These are phyloP conservation scores for Acrocalymma vagum DNA, from an alignment of 2,329 filamentous ascomycete genomes.

Conservation along the genomic window DNA sequence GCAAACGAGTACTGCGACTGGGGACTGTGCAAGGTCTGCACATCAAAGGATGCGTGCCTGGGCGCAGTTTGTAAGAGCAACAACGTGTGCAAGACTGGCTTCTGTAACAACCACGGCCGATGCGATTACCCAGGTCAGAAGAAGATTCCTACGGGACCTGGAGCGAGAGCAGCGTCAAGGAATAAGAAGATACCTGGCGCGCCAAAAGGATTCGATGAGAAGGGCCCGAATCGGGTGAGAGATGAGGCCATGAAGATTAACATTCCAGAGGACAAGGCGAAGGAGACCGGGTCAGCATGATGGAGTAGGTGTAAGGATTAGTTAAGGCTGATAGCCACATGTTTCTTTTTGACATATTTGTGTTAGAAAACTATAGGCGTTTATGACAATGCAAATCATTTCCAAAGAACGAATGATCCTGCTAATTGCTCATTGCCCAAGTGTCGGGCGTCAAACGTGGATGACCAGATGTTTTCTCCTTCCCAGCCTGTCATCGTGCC, in stretches of 20 bases:
- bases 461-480: no score
- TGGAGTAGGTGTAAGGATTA: no score
- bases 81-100: slow-evolving; percentile 42
- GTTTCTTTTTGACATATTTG: no score
- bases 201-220: slow-evolving; percentile 29
- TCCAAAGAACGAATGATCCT: no score
- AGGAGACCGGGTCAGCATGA: slow-evolving; percentile 35
- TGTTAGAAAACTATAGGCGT: no score
- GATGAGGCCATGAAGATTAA: slow-evolving; percentile 37
- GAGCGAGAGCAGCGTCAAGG: slow-evolving; percentile 22
- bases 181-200: slow-evolving; percentile 24
- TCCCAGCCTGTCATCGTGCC: no score
- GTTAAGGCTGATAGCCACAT: no score
- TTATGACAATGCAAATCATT: no score
- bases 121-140: slow-evolving; percentile 37
- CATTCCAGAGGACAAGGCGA: slow-evolving; percentile 30
- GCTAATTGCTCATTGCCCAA: no score
- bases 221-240: slow-evolving; percentile 40
- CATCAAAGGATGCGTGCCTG: slow-evolving; percentile 25
- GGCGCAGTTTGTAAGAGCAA: slow-evolving; percentile 33
- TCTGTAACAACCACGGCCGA: slow-evolving; percentile 35
- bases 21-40: slow-evolving; percentile 35
- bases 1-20: slow-evolving; percentile 37
- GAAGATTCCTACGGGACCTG: slow-evolving; percentile 31
- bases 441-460: no score